Percentiles rank a stretch among this genome's conserved stretches.
Conservation (phyloP, 2,329 filamentous ascomycete genomes). For the Fusarium cicatricum region DNA sequence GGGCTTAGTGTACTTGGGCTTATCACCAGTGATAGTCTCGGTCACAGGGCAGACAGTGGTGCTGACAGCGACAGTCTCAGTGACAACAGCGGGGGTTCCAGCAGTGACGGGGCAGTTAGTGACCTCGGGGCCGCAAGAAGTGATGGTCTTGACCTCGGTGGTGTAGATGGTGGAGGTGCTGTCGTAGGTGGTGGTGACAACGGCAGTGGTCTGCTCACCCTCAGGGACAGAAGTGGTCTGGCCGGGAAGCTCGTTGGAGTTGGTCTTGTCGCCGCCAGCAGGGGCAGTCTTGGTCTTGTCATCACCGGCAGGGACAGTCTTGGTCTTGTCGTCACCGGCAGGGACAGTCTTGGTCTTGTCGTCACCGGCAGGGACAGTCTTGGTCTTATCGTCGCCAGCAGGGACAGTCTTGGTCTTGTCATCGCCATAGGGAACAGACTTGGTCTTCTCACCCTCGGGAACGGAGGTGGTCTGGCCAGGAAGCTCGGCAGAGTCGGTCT, state of each 20-base stretch:
- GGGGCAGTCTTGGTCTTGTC: not conserved
- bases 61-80: constrained; percentile 30
- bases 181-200: constrained; percentile 45
- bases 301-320: constrained; percentile 4
- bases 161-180: constrained; percentile 44
- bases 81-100: constrained; percentile 24
- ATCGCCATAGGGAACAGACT: constrained; percentile 16
- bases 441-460: constrained; percentile 20
- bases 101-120: constrained; percentile 56
- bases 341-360: constrained; percentile 1
- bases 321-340: not conserved
- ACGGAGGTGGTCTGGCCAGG: constrained; percentile 24
- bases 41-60: constrained; percentile 30
- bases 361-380: constrained; percentile 17
- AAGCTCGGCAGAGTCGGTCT: constrained; percentile 6
- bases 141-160: constrained; percentile 39
- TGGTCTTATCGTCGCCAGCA: constrained; percentile 4
- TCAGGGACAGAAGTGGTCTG: constrained; percentile 5
- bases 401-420: constrained; percentile 1
- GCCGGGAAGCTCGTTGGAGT: not conserved
- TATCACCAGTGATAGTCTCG: too few species aligned
- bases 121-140: constrained; percentile 50
- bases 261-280: too few species aligned
- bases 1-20: too few species aligned
- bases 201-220: not conserved